These are phyloP conservation scores for Chlamydomonas applanata DNA, from an alignment of 139 green algal species.

Conservation along the genomic window DNA sequence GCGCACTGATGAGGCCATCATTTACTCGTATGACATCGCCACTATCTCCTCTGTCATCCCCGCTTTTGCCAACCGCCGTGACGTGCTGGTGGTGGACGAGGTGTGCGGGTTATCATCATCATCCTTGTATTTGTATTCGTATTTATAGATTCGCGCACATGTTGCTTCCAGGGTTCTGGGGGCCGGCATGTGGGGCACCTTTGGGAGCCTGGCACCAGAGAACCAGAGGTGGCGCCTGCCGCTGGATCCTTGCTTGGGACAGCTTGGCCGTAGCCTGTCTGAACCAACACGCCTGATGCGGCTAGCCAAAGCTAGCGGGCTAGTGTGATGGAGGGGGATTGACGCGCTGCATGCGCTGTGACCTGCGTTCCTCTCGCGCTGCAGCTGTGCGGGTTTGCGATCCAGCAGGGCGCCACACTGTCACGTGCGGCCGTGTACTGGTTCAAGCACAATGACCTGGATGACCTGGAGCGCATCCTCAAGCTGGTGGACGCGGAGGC, in stretches of 20 bases:
- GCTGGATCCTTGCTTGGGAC: no score
- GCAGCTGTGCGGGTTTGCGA: conserved; percentile 21
- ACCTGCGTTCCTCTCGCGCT: neutral
- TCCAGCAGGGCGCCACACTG: conserved; percentile 78
- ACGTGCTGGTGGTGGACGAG: conserved; percentile 87
- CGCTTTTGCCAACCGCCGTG: conserved; percentile 86
- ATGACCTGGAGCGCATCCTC: conserved; percentile 80
- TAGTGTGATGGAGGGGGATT: neutral
- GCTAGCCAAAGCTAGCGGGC: no score
- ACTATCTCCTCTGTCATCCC: conserved; percentile 90
- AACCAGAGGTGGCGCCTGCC: no score
- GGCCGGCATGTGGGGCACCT: no score
- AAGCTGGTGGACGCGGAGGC: conserved; percentile 54
- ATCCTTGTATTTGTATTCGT: no score
- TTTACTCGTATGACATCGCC: conserved; percentile 94
- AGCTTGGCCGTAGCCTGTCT: no score
- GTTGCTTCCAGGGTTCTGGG: no score
- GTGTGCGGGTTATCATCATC: conserved; percentile 14
- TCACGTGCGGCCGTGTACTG: conserved; percentile 70
- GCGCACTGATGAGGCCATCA: conserved; percentile 79
- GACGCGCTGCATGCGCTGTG: conserved; percentile 21
- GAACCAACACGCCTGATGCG: no score
- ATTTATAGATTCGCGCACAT: no score
- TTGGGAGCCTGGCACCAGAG: no score
- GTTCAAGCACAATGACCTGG: conserved; percentile 96